These are phyloP conservation scores for Fraxinus cuspidata DNA, from an alignment of 257 asterid genomes.

Conservation along the genomic window DNA sequence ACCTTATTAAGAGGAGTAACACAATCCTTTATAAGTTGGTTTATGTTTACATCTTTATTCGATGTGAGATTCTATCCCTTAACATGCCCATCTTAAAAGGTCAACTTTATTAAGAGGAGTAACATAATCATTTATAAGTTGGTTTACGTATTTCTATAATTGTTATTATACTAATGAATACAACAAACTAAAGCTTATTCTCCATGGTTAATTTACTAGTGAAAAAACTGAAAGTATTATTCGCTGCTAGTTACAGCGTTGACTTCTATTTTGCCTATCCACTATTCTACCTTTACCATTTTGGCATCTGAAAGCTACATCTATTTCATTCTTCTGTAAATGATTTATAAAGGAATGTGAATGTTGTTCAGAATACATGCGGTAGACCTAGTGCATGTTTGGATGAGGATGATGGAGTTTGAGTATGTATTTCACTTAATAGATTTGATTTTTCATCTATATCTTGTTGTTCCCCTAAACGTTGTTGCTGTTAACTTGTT, in stretches of 20 bases:
- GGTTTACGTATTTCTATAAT: no score
- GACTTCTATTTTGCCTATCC: background rate
- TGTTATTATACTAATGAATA: background rate
- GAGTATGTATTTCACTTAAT: background rate
- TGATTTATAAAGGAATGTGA: background rate
- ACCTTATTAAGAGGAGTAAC: no score
- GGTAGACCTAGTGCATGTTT: background rate
- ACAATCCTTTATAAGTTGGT: no score
- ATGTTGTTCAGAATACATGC: background rate
- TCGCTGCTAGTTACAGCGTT: background rate
- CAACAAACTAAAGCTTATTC: background rate
- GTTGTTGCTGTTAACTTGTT: background rate
- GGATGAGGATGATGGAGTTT: background rate
- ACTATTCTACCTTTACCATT: background rate
- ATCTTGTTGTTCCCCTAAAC: background rate
- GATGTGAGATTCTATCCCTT: no score
- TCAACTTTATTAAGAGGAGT: no score
- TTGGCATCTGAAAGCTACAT: background rate
- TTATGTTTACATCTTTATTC: no score
- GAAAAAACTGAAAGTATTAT: background rate
- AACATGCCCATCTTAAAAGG: no score
- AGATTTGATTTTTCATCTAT: background rate
- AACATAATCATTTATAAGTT: no score
- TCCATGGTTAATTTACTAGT: background rate
- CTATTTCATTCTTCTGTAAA: background rate